Conservation (phyloP, 371 early-diverging fungal genomes). For the Paraphysoderma sedebokerense region DNA sequence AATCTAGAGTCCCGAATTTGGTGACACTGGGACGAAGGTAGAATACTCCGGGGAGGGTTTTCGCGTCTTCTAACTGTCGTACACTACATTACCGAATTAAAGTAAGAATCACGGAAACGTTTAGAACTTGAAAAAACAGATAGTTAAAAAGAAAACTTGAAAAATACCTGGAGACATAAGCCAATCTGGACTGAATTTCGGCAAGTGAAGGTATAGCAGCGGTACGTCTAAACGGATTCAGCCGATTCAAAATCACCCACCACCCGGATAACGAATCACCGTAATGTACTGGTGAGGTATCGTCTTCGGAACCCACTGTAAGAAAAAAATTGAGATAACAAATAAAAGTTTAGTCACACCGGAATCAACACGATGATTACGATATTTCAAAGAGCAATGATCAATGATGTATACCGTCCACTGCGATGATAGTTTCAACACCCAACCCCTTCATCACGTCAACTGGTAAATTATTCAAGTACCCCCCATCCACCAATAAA, state of each 20-base stretch:
- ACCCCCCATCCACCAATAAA: slow-evolving; percentile 98
- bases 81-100: too few relatives aligned
- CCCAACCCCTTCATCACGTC: slow-evolving; percentile 82
- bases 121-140: not conserved
- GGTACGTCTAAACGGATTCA: slow-evolving; percentile 51
- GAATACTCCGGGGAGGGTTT: slow-evolving; percentile 60
- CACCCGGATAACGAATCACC: slow-evolving; percentile 93
- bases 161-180: slow-evolving; percentile 60
- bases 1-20: slow-evolving; percentile 81
- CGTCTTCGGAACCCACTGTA: slow-evolving; percentile 67
- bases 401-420: slow-evolving; percentile 43
- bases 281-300: slow-evolving; percentile 74
- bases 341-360: too few relatives aligned
- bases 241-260: slow-evolving; percentile 70
- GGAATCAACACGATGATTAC: too few relatives aligned
- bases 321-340: too few relatives aligned
- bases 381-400: too few relatives aligned
- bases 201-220: slow-evolving; percentile 76
- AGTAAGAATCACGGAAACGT: too few relatives aligned
- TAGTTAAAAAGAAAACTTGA: not conserved
- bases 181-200: slow-evolving; percentile 93
- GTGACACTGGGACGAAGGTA: slow-evolving; percentile 82
- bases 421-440: slow-evolving; percentile 87
- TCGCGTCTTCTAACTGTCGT: slow-evolving; percentile 75
- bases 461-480: slow-evolving; percentile 97